These are phyloP conservation scores for Brasilioporus rufonigricans DNA, from an alignment of 768 basidiomycete species.

Conservation along the genomic window DNA sequence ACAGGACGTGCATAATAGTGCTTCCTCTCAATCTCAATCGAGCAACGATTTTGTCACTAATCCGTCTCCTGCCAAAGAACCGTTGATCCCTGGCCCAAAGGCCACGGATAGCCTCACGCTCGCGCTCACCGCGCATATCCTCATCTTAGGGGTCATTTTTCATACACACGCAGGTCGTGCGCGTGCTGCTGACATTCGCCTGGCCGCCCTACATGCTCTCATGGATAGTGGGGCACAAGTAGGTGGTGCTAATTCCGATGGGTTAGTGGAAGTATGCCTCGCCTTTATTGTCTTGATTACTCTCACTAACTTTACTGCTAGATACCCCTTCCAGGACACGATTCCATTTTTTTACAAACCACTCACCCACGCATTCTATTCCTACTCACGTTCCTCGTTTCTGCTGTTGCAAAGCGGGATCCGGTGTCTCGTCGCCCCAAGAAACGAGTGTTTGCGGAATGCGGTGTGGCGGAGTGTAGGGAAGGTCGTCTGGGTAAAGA, in stretches of 20 bases:
- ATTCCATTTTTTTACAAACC: constrained; percentile 51
- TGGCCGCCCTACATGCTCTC: constrained; percentile 61
- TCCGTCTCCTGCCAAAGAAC: constrained; percentile 1
- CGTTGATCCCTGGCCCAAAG: constrained; percentile 17
- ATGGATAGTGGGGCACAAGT: constrained; percentile 57
- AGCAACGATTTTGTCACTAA: not conserved
- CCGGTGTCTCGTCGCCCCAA: constrained; percentile 73
- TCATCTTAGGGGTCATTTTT: constrained; percentile 60
- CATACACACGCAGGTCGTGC: constrained; percentile 59
- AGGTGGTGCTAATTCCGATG: constrained; percentile 34
- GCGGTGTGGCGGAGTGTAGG: constrained; percentile 51
- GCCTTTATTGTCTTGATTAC: constrained; percentile 18
- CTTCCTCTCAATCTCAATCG: constrained; percentile 19
- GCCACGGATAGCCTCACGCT: constrained; percentile 33
- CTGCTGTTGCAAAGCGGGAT: constrained; percentile 66
- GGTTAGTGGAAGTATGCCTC: constrained; percentile 36
- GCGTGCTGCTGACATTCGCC: constrained; percentile 44
- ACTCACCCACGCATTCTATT: constrained; percentile 70
- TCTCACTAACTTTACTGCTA: constrained; percentile 7
- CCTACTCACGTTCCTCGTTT: constrained; percentile 64
- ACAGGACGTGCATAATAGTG: constrained; percentile 26
- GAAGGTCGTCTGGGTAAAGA: constrained; percentile 39
- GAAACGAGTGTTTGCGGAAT: constrained; percentile 64
- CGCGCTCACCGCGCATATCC: constrained; percentile 52
- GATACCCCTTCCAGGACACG: constrained; percentile 34